Evolutionary conservation across 345 rosid species (phyloP), one percentile per base, ranked within the genome.

Genomic region (Moricandia moricandioides): DNA sequence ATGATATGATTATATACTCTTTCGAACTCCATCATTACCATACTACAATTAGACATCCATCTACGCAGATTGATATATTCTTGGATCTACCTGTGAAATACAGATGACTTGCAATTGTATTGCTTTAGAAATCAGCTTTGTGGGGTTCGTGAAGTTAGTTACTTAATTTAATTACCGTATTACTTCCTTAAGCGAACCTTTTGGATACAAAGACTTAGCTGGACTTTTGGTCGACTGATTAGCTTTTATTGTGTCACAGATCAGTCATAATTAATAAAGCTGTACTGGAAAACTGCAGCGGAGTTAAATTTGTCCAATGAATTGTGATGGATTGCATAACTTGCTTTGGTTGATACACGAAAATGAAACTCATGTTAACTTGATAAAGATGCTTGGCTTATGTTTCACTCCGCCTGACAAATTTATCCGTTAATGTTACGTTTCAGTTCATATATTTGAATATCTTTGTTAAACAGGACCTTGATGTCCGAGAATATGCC

Each of bases 401-500:
- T 71, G 61, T 71, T 57, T 33, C 66, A 51, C 62, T 37, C 51
- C 17, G 49, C 68, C 47, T 66, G 18, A 67, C 17, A 35, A 60
- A 57, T 72, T 26, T 30, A 57, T 71, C 10, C 39, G 14, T 27
- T 43, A 13, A 14, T 47, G 62, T 27, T 49, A 66, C 64, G 58
- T 77, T 65, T 62, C 65, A 67, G 2, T 59, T 69, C 39, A 59
- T 58, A 51, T 59, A 51, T 67, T 72, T 66, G 47, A 62, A 27
- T 57, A 70, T 76, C 37, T 37, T 66, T 26, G 72, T 78, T 79
- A 80, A 62, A 78, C 77, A 94, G 99, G 99, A 92, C 86, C 90
- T 88, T 81, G 97, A 84, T 78, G 97, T 92, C 76, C 87, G 96
- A 79, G 99, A 88, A 77, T 92, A 85, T 84, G 97, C 93, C 63